Percentiles rank a stretch among this genome's conserved stretches.
Conservation (phyloP, 148 eudicot genomes). For the Camellia lanceoleosa region DNA sequence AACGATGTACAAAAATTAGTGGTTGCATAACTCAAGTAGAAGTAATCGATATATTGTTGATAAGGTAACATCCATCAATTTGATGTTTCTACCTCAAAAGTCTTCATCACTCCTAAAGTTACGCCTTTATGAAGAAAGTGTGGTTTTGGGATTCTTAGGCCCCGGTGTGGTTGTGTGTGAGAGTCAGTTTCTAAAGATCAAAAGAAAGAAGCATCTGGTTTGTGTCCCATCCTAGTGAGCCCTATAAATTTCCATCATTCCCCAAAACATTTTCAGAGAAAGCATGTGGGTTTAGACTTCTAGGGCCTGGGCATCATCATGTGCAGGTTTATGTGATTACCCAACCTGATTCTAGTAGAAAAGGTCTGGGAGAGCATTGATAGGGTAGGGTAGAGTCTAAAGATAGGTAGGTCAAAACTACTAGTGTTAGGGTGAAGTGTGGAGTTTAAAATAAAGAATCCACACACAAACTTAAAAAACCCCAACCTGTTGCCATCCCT, state of each 20-base stretch:
- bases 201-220: not conserved
- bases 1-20: not conserved
- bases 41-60: not conserved
- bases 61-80: slow-evolving; percentile 1
- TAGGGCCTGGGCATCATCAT: not conserved
- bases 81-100: not conserved
- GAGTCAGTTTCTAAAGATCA: not conserved
- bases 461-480: no score
- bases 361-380: no score
- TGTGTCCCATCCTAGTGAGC: not conserved
- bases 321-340: not conserved
- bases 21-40: not conserved
- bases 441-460: no score
- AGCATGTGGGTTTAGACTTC: not conserved
- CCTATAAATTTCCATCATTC: not conserved
- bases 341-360: no score
- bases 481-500: no score
- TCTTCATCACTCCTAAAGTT: not conserved
- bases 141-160: not conserved
- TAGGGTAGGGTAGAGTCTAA: no score
- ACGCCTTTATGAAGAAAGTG: not conserved
- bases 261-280: not conserved
- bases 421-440: no score
- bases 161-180: not conserved
- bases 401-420: no score